Evolutionary conservation across 225 moss, liverwort and hornwort species (phyloP).

Genomic region (Climacium dendroides): DNA sequence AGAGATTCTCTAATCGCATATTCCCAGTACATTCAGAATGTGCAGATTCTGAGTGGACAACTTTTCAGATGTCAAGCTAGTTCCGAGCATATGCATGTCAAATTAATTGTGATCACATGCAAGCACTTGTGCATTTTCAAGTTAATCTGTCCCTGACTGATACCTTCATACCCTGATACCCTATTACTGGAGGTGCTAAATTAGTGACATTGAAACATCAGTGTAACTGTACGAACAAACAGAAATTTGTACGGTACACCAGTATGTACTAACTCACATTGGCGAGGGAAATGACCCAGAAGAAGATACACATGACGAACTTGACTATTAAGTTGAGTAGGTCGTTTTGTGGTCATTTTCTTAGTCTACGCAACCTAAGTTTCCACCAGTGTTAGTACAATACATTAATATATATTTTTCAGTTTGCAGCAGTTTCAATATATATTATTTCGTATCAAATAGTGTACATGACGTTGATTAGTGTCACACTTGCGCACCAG

Average conservation of each 20-base stretch:
- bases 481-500: not conserved
- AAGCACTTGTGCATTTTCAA: not conserved
- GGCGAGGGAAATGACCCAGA: not conserved
- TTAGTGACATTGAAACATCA: not conserved
- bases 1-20: not conserved
- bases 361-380: not conserved
- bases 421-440: not conserved
- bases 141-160: not conserved
- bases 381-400: not conserved
- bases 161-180: no score
- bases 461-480: not conserved
- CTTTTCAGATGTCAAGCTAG: not conserved
- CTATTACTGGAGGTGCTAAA: not conserved
- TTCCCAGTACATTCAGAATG: not conserved
- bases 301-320: not conserved
- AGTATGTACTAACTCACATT: not conserved
- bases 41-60: not conserved
- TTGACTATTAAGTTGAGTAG: not conserved
- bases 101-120: not conserved
- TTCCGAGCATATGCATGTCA: not conserved
- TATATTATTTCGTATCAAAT: no score
- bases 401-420: not conserved
- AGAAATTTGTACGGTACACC: not conserved
- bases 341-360: not conserved
- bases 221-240: not conserved